phyloP scores from a whole-genome alignment of 2,329 filamentous ascomycete species.

The Scorias spongiosa region DNA sequence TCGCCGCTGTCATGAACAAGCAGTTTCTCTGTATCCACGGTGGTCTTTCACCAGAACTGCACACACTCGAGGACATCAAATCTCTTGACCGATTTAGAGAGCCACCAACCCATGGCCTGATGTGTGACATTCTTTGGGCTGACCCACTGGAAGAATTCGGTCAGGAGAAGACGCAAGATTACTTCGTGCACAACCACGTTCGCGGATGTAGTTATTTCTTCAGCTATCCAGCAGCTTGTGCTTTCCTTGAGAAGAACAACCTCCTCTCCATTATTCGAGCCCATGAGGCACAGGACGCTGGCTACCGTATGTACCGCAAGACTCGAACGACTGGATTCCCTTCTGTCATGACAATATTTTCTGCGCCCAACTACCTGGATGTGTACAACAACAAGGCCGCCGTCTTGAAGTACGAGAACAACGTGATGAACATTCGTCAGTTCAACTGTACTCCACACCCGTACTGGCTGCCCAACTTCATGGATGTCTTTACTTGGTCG shows the following conservation, averaged over 20 bases:
- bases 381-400: conserved; percentile 99
- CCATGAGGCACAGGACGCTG: conserved; percentile 95
- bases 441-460: conserved; percentile 99
- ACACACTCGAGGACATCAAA: conserved; percentile 88
- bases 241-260: conserved; percentile 98
- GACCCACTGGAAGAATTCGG: conserved; percentile 97
- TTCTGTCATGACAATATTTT: conserved; percentile 99
- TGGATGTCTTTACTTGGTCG: conserved; percentile 99
- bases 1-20: conserved; percentile 99
- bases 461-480: conserved; percentile 99
- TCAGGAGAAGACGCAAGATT: conserved; percentile 95
- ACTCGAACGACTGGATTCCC: conserved; percentile 95
- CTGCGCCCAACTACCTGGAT: conserved; percentile 94
- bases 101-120: conserved; percentile 89
- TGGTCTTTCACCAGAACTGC: conserved; percentile 85
- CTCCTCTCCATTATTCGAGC: conserved; percentile 91
- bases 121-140: conserved; percentile 99
- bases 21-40: conserved; percentile 98
- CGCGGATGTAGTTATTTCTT: conserved; percentile 99
- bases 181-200: conserved; percentile 95
- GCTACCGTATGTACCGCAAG: conserved; percentile 98
- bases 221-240: conserved; percentile 91
- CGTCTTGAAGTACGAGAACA: conserved; percentile 98
- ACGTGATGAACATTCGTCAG: conserved; percentile 99
- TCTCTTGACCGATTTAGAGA: conserved; percentile 98